Evolutionary conservation across 805 yeast genomes (phyloP), one percentile per base, ranked within the genome.

Genomic region (Maudiozyma saulgeensis): DNA sequence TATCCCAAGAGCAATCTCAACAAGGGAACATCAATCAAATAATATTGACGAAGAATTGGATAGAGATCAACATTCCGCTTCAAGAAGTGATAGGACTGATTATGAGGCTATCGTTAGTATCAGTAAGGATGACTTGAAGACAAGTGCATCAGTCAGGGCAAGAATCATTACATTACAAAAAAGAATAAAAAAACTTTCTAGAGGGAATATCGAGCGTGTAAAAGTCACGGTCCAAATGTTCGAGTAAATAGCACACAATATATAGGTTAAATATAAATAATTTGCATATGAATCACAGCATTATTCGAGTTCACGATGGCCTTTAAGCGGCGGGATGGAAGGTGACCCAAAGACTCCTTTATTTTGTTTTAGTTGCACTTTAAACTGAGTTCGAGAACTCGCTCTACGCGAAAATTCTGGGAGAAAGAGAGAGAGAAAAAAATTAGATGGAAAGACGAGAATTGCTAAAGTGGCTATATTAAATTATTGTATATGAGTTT

Each of bases 81-180:
- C n/a, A 8, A 18, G n/a, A 3, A 13, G 12, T 4, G 43, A 44
- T 5, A 43, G 45, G 51, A 35, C 21, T 4, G 68, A 65, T 44
- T 69, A 66, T 45, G 73, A 70, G 47, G 71, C 68, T 4, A 61
- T 71, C 44, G 75, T 73, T 2, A 68, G 67, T 45, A 67, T 78
- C 2, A 71, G 77, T 39, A 78, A 76, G 53, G 75, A 74, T 51
- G 82, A 77, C 53, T 66, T 79, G 49, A 79, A 79, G 63, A 76
- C 81, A 42, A 76, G 81, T 59, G 80, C 79, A 25, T 72, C 79
- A 53, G 82, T 79, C 13, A 71, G 80, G 53, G 73, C 77, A 44
- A 75, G 83, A 68, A 79, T 81, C 42, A 71, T 76, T 41, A 74
- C 78, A 0, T 63, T 81, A 45, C 86, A 81, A 56, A 79, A 79